Base-by-base conservation (phyloP, 345 rosid genomes). In the Camelina neglecta region DNA sequence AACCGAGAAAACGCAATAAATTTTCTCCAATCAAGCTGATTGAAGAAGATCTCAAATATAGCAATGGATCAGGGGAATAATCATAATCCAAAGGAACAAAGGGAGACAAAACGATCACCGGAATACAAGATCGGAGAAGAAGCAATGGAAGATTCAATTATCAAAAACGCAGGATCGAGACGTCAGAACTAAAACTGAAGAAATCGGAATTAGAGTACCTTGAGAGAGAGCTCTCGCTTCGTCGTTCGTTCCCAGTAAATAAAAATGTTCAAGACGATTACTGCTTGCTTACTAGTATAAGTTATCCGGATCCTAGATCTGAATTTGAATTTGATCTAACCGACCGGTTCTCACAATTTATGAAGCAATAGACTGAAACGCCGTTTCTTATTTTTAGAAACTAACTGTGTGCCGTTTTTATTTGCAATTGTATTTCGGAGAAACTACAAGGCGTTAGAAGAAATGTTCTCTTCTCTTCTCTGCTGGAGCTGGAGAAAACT, bases 391-490 rank as follows among this genome's bases (percentile, higher is more conserved):
- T 0, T 56, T 73, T 31, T 6, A 29, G 9, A 35, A 1, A 20
- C 39, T 47, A 1, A 74, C 77, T 44, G 44, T 9, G 1, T 15
- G 77, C 36, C 71, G 65, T 60, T 50, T 29, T 47, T 21, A 11
- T 10, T 4, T 41, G 5, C 13, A 41, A 0, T 10, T 0, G 44
- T 49, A 31, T 15, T 24, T 61, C 20, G 47, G 0, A 47, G 39
- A 72, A 61, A 72, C 75, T 38, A 72, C 77, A 33, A 29, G 71
- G 71, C 65, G 48, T 73, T 51, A 11, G 16, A 61, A 7, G 55
- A 63, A 73, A 41, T 33, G 41, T 53, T 53, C 63, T 42, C 54
- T 29, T 12, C 62, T 39, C 21, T 6, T 7, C 38, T 35, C 38
- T 35, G 38, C 16, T 6, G 18, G 18, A 47, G 20, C 44, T 42